Evolutionary conservation across 805 yeast genomes (phyloP).

Genomic region (Cyberlindnera amylophila): DNA sequence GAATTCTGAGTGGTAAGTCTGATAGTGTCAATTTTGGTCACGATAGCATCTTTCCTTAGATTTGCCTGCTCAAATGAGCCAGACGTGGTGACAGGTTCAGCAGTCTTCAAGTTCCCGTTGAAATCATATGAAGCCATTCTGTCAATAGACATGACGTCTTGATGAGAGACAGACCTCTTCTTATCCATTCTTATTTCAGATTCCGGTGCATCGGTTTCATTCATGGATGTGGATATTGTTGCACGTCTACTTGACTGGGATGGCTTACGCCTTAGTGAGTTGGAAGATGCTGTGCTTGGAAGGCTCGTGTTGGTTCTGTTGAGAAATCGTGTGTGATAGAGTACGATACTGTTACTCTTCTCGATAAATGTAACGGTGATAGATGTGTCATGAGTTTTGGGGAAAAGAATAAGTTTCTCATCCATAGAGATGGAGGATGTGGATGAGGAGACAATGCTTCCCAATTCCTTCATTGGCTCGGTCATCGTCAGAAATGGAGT

Average conservation of each 20-base stretch:
- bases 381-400: slow-evolving; percentile 36
- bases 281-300: slow-evolving; percentile 1
- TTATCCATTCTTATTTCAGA: slow-evolving; percentile 19
- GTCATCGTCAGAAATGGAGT: slow-evolving; percentile 55
- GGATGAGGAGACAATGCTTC: slow-evolving; percentile 66
- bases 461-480: slow-evolving; percentile 74
- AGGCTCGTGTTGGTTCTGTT: slow-evolving; percentile 14
- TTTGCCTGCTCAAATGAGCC: slow-evolving; percentile 33
- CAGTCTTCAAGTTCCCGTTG: slow-evolving; percentile 40
- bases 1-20: slow-evolving; percentile 31
- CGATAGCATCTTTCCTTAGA: slow-evolving; percentile 63
- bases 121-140: slow-evolving; percentile 42
- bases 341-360: slow-evolving; percentile 38
- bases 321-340: slow-evolving; percentile 55
- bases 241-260: slow-evolving; percentile 21
- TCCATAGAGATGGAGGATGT: slow-evolving; percentile 56
- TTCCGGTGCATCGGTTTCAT: slow-evolving; percentile 7
- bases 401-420: slow-evolving; percentile 58
- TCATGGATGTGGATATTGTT: slow-evolving; percentile 3
- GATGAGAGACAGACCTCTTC: slow-evolving; percentile 33
- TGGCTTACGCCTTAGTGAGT: slow-evolving; percentile 18
- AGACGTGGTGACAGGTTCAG: slow-evolving; percentile 39
- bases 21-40: slow-evolving; percentile 53
- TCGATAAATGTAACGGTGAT: slow-evolving; percentile 56
- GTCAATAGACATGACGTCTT: slow-evolving; percentile 40